These are phyloP conservation scores for Triticum urartu DNA, from an alignment of 176 grass and related monocot species.

Conservation along the genomic window DNA sequence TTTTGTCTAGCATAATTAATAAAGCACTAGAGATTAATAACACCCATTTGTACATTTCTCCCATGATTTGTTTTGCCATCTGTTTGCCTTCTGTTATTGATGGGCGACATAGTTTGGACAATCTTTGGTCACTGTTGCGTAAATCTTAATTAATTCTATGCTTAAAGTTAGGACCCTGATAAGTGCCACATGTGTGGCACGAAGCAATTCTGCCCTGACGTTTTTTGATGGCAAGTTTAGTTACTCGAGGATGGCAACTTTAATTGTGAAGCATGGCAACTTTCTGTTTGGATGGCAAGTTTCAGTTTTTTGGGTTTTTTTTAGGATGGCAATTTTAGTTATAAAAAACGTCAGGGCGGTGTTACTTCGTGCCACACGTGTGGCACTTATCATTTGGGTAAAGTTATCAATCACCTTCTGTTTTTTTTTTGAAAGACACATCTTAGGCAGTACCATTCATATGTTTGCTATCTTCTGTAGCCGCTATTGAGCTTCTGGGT, in stretches of 20 bases:
- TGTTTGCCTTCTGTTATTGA: conserved; percentile 1
- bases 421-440: background rate
- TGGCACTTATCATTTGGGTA: background rate
- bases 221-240: too few relatives aligned
- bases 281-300: too few relatives aligned
- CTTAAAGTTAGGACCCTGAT: background rate
- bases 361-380: too few relatives aligned
- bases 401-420: background rate
- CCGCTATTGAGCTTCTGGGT: background rate
- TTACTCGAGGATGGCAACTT: too few relatives aligned
- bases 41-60: background rate
- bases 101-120: background rate
- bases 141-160: background rate
- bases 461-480: conserved; percentile 14
- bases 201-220: too few relatives aligned
- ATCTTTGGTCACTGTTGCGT: background rate
- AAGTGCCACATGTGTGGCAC: too few relatives aligned
- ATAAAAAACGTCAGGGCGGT: too few relatives aligned
- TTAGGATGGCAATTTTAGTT: too few relatives aligned
- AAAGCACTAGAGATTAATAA: background rate
- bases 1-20: conserved; percentile 10
- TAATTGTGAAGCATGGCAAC: too few relatives aligned
- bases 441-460: background rate
- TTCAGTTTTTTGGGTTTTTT: too few relatives aligned
- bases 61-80: background rate